A percentile compares a stretch with the other conserved stretches of the same genome.
These are phyloP conservation scores for Botrytis fabae DNA, from an alignment of 2,329 filamentous ascomycete genomes.

Conservation along the genomic window DNA sequence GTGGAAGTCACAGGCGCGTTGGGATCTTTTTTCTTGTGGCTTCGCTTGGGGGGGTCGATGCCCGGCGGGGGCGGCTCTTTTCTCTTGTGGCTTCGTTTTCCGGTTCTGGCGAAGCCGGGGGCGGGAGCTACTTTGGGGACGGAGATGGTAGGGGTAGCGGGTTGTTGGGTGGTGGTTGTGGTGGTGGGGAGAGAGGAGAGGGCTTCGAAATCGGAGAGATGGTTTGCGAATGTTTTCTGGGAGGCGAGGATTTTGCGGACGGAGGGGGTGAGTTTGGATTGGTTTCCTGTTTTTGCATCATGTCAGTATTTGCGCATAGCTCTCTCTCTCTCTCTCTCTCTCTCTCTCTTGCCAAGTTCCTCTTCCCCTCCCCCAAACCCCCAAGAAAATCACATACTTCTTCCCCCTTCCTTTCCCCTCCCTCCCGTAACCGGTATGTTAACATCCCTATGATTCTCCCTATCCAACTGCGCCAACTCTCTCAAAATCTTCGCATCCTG, in stretches of 20 bases:
- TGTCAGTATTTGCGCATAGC: background rate
- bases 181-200: slow-evolving; percentile 46
- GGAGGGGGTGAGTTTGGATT: slow-evolving; percentile 45
- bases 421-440: slow-evolving; percentile 65
- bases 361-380: too few species aligned
- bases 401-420: slow-evolving; percentile 46
- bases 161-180: slow-evolving; percentile 30
- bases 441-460: slow-evolving; percentile 73
- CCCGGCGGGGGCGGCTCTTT: slow-evolving; percentile 2
- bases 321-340: background rate
- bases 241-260: slow-evolving; percentile 77
- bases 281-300: slow-evolving; percentile 31
- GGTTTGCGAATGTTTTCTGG: slow-evolving; percentile 81
- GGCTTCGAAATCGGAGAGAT: slow-evolving; percentile 77
- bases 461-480: slow-evolving; percentile 79
- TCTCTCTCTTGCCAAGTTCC: too few species aligned
- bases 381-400: background rate
- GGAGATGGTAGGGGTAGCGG: slow-evolving; percentile 28
- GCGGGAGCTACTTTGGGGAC: slow-evolving; percentile 30
- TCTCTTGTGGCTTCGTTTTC: slow-evolving; percentile 28
- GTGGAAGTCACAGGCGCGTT: slow-evolving; percentile 21
- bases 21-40: slow-evolving; percentile 38
- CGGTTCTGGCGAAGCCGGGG: slow-evolving; percentile 32
- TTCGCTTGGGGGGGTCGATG: slow-evolving; percentile 11
- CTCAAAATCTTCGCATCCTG: slow-evolving; percentile 80